A percentile compares a stretch with the other conserved stretches of the same genome.
Conservation (phyloP, 1,284 basidiomycete genomes). For the Leccinum pseudoinsigne region DNA sequence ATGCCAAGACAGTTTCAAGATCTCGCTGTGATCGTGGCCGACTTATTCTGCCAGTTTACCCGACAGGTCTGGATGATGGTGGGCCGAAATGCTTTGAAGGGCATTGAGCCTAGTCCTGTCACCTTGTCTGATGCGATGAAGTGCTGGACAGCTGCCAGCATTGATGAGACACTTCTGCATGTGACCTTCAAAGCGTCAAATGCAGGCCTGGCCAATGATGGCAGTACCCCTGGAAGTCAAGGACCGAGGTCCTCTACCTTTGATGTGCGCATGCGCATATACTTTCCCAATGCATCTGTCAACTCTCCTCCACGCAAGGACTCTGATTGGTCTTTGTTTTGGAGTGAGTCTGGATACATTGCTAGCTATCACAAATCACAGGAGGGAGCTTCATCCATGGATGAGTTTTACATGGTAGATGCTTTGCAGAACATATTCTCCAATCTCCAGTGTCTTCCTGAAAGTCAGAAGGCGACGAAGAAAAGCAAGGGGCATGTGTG, state of each 20-base stretch:
- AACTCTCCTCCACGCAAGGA: neutral
- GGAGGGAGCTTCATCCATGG: too few species aligned
- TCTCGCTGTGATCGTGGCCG: neutral
- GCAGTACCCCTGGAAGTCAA: neutral
- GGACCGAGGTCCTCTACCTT: slow-evolving; percentile 3
- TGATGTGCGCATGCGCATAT: neutral
- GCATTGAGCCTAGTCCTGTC: neutral
- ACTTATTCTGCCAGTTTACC: slow-evolving; percentile 11
- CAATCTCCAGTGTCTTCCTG: too few species aligned
- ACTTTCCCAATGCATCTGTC: slow-evolving; percentile 1
- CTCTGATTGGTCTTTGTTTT: slow-evolving; percentile 5
- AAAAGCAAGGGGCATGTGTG: too few species aligned
- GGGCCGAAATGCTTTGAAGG: neutral
- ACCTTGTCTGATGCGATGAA: slow-evolving; percentile 5
- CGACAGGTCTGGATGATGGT: slow-evolving; percentile 16
- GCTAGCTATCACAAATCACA: too few species aligned
- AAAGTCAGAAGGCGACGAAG: too few species aligned
- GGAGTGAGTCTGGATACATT: neutral
- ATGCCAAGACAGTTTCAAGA: neutral
- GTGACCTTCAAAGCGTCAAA: slow-evolving; percentile 8
- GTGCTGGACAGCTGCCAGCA: slow-evolving; percentile 9
- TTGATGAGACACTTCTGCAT: slow-evolving; percentile 3
- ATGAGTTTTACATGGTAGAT: too few species aligned
- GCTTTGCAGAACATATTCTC: too few species aligned
- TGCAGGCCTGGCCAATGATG: neutral